Percentiles rank a stretch among this genome's conserved stretches.
Evolutionary conservation across 192 early-diverging fungal genomes (phyloP).

Genomic region (Geosiphon pyriformis): DNA sequence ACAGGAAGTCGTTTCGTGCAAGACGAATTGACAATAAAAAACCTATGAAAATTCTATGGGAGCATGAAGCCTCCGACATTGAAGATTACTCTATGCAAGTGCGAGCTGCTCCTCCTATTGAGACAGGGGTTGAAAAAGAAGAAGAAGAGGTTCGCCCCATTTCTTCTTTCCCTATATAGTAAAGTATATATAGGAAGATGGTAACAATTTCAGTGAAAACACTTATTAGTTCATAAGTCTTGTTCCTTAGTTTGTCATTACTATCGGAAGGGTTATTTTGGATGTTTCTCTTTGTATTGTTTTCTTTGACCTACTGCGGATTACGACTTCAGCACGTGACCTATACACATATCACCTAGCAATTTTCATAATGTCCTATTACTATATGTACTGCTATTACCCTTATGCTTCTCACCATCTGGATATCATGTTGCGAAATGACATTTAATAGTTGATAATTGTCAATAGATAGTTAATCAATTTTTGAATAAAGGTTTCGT

Average conservation of each 20-base stretch:
- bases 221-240: constrained; percentile 15
- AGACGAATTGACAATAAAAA: constrained; percentile 89
- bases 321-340: background rate
- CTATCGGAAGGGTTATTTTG: constrained; percentile 2
- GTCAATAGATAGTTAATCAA: too few relatives aligned
- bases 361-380: constrained; percentile 8
- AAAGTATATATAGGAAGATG: background rate
- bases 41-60: constrained; percentile 73
- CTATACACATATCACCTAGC: too few relatives aligned
- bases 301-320: background rate
- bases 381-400: constrained; percentile 7
- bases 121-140: constrained; percentile 97
- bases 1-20: constrained; percentile 53
- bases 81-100: constrained; percentile 62
- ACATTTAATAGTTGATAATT: too few relatives aligned
- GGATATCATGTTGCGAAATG: too few relatives aligned
- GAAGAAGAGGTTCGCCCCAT: constrained; percentile 73
- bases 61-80: constrained; percentile 77
- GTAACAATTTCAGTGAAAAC: background rate
- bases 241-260: constrained; percentile 1
- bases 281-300: background rate
- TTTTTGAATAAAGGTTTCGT: too few relatives aligned
- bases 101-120: constrained; percentile 59
- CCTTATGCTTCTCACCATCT: constrained; percentile 7
- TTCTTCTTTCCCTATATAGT: background rate